phyloP scores from a whole-genome alignment of 805 yeast species.

The Lipomyces yamadae region DNA sequence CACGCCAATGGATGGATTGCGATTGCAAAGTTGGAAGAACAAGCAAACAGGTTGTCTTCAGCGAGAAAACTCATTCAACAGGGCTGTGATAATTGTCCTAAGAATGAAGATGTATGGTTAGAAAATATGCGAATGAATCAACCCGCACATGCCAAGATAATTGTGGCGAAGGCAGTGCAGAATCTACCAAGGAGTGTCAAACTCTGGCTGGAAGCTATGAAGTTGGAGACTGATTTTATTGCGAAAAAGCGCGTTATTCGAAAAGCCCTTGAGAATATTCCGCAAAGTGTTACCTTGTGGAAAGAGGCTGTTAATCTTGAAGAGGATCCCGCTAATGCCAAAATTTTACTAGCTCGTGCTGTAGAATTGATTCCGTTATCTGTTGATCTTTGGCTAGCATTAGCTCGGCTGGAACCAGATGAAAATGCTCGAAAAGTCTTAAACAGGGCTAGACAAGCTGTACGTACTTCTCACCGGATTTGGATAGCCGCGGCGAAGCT shows the following conservation, averaged over 20 bases:
- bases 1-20: slow-evolving; percentile 86
- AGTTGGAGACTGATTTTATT: slow-evolving; percentile 62
- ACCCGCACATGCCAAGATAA: slow-evolving; percentile 56
- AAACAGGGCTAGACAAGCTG: slow-evolving; percentile 62
- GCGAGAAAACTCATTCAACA: slow-evolving; percentile 70
- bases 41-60: slow-evolving; percentile 56
- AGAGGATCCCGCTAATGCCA: slow-evolving; percentile 53
- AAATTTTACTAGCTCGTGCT: slow-evolving; percentile 65
- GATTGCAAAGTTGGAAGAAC: slow-evolving; percentile 76
- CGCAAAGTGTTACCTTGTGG: slow-evolving; percentile 71
- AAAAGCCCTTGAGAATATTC: slow-evolving; percentile 71
- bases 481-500: slow-evolving; percentile 75
- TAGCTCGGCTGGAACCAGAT: slow-evolving; percentile 54
- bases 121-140: slow-evolving; percentile 71
- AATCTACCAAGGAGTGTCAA: slow-evolving; percentile 59
- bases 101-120: slow-evolving; percentile 77
- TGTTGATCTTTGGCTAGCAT: slow-evolving; percentile 66
- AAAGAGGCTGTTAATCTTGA: slow-evolving; percentile 64
- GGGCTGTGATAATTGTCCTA: slow-evolving; percentile 74
- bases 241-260: slow-evolving; percentile 64
- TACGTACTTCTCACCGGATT: slow-evolving; percentile 56
- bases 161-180: slow-evolving; percentile 69
- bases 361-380: slow-evolving; percentile 68
- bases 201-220: slow-evolving; percentile 75
- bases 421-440: slow-evolving; percentile 59